Base-by-base conservation (phyloP, 1,284 basidiomycete genomes). In the Ustilago vetiveriae region DNA sequence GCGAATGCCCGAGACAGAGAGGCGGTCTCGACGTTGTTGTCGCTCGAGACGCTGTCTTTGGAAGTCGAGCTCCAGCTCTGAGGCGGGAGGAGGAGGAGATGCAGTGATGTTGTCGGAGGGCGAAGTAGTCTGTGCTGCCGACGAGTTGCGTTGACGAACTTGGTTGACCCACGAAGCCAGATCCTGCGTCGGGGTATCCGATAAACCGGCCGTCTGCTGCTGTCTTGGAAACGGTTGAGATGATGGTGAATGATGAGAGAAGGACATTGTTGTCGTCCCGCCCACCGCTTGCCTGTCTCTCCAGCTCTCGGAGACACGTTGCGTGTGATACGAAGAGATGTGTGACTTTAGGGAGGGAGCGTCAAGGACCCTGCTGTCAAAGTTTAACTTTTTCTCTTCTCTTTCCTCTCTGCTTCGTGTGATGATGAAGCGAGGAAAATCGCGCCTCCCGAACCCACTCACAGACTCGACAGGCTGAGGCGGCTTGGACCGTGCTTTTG, bases 101-200 rank as follows among this genome's bases (percentile, higher is more conserved):
- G 26, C 21, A 23, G 47, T 17, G 42, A 11, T 32, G 49, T 40
- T 41, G 32, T 35, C 9, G 22, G 47, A 33, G 5, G 32, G 50
- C 2, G 41, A 33, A 14, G 30, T 27, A 17, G 48, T 23, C 17
- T 46, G 44, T 7, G 52, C 32, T n/a, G 59, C 42, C 9, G 67
- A 60, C 16, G 67, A 47, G 17, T 56, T 64, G 49, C 67, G 67
- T 39, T 70, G 60, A 24, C 67, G 60, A 14, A 70, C 62, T 24
- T 65, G 56, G 35, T 57, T 26, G 16, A 65, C 60, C 67, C 67
- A 70, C 24, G 56, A 65, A 13, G 67, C 67, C 30, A 70, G 56
- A 32, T 75, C 55, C 48, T 54, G 44, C n/a, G 51, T 51, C 48
- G 52, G 44, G 46, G 50, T 30, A n/a, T 51, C 49, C 40, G 50